phyloP scores from a whole-genome alignment of 768 basidiomycete species.

The Tulasnella sp. region DNA sequence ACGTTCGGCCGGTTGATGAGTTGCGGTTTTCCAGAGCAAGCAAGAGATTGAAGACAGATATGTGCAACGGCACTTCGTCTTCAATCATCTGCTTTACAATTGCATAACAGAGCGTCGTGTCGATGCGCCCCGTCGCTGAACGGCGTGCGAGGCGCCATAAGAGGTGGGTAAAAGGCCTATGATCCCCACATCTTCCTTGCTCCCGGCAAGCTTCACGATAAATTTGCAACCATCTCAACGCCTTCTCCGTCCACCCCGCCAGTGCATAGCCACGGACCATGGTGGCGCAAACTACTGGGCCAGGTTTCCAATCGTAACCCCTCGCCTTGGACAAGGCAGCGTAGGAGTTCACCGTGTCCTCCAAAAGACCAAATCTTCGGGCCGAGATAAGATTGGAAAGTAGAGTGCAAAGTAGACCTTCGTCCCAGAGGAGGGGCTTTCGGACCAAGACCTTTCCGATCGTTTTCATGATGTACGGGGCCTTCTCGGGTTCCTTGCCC shows the following conservation, averaged over 20 bases:
- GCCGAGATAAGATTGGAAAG: conserved; percentile 20
- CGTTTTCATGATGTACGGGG: not conserved
- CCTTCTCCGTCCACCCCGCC: not conserved
- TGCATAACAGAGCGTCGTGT: conserved; percentile 7
- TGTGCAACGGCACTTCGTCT: conserved; percentile 23
- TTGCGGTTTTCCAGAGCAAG: conserved; percentile 23
- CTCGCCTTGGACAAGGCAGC: not conserved
- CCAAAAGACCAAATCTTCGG: not conserved
- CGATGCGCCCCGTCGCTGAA: not conserved
- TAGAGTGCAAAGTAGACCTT: not conserved
- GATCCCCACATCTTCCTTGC: not conserved
- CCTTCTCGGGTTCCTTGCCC: not conserved
- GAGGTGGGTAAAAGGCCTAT: not conserved
- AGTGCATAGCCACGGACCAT: conserved; percentile 15
- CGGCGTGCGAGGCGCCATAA: not conserved
- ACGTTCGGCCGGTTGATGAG: conserved; percentile 13
- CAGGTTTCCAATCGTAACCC: not conserved
- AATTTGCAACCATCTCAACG: conserved; percentile 17
- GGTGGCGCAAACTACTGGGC: conserved; percentile 3
- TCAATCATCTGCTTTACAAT: conserved; percentile 20
- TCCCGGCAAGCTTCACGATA: not conserved
- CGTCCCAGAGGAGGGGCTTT: conserved; percentile 6
- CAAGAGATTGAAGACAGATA: conserved; percentile 35
- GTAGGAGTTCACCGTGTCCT: conserved; percentile 12
- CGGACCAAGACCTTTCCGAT: not conserved